Evolutionary conservation across 208 protist species (phyloP), one percentile per base, ranked within the genome.

Genomic region (Trypanosoma grayi): DNA sequence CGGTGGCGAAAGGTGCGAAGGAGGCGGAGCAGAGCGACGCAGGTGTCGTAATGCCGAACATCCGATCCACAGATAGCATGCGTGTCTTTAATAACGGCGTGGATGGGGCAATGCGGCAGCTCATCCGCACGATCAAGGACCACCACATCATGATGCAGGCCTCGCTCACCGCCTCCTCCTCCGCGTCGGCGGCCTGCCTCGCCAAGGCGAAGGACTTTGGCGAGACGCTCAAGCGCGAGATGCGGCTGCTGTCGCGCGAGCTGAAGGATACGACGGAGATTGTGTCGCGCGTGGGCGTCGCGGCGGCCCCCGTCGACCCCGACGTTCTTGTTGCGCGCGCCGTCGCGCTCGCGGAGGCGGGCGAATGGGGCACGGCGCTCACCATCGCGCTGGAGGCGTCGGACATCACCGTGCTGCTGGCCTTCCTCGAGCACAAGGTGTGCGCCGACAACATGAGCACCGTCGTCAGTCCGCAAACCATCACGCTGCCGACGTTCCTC

Each of bases 401-500:
- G 62, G 86, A 95, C 57, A 77, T 92, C 33, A 73, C 75, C 43
- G 77, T 87, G n/a, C 66, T 95, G 25, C 72, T 95, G 39, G 53
- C 43, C 48, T 95, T 95, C 55, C 73, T 95, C 18, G 79, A 86
- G 72, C 85, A 66, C 61, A 63, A 86, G 25, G 66, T 91, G 31
- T 91, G 85, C 70, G 54, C 60, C 54, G 81, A 90, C n/a, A 82
- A 88, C 53, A 34, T 74, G 58, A 41, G 58, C 16, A 79, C 73
- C 45, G 54, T 92, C 27, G 82, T 79, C 14, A 75, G 62, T 11
- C 83, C 85, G 10, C 77, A 81, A 37, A 83, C 72, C 0, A 70
- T 95, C 25, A 61, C 76, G 10, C 65, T 95, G 30, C 75, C 83
- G 7, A 76, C 81, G 25, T 95, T 95, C 74, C 72, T 95, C 39